Evolutionary conservation across 345 rosid species (phyloP), one percentile per base, ranked within the genome.

Genomic region (Brassica rapa): DNA sequence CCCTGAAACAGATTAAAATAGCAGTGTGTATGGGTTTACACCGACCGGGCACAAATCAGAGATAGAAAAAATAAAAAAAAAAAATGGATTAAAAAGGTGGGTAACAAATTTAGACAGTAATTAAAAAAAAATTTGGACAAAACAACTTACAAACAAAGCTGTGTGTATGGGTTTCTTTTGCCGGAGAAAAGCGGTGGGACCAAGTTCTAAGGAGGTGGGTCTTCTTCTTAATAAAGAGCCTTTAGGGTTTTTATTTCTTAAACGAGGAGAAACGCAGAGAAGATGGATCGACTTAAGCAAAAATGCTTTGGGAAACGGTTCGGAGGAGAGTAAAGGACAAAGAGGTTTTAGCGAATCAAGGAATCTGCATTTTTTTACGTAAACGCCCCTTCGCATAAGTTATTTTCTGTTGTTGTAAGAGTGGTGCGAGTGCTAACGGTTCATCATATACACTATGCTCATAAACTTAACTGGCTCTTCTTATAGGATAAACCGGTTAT

Each of bases 171-270:
- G 8, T 70, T 51, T 70, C 25, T 5, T 55, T 33, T 2, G 11
- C 49, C 11, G 64, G 49, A 71, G 57, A 39, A 4, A 37, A 24
- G 35, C 3, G 61, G 32, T 63, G 77, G 30, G 69, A 29, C 60
- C 62, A 29, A 62, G 37, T 43, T 62, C 62, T 29, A 19, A 6
- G 69, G 70, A 46, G 70, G 77, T 62, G 70, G 49, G 66, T 63
- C 62, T 73, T 63, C 32, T 62, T 46, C 49, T 73, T 8, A 23
- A 3, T 62, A 27, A 25, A 72, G 60, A 4, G 6, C 9, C 2
- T 21, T 63, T 73, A 73, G 78, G 71, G 71, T 66, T 74, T 73
- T 15, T 8, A 8, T 49, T 71, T 62, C 15, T 32, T 41, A 51
- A 12, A 51, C 0, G 37, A 12, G 35, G 12, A 32, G 59, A 51